Conservation (phyloP, 805 yeast genomes). For the Wickerhamiella allomyrinae region DNA sequence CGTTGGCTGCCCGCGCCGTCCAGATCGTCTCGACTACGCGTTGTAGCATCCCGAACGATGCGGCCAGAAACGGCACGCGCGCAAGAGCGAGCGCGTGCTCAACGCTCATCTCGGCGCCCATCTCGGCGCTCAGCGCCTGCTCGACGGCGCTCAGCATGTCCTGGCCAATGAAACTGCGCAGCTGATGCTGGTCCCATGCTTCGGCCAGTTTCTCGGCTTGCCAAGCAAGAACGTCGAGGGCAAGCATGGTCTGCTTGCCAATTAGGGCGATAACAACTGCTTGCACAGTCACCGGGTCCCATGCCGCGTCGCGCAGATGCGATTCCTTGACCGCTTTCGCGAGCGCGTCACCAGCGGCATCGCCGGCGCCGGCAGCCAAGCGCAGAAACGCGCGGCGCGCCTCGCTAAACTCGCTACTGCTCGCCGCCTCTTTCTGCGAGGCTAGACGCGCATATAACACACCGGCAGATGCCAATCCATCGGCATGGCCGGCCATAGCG, state of each 20-base stretch:
- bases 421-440: conserved; percentile 7
- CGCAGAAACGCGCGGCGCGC: conserved; percentile 19
- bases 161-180: conserved; percentile 12
- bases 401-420: conserved; percentile 5
- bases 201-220: conserved; percentile 14
- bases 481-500: conserved; percentile 1
- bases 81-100: conserved; percentile 11
- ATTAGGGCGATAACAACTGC: conserved; percentile 9
- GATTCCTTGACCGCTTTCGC: conserved; percentile 22
- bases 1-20: neutral
- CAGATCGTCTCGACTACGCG: neutral
- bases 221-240: conserved; percentile 19
- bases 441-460: conserved; percentile 16
- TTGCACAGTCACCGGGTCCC: conserved; percentile 22
- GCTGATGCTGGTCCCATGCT: conserved; percentile 3
- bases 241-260: conserved; percentile 15
- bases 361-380: conserved; percentile 13
- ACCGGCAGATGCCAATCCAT: conserved; percentile 12
- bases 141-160: conserved; percentile 10
- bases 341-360: conserved; percentile 9
- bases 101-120: no score
- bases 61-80: conserved; percentile 7
- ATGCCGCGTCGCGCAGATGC: conserved; percentile 16
- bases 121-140: conserved; percentile 2
- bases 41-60: neutral